Percentiles rank a stretch among this genome's conserved stretches.
These are phyloP conservation scores for Diaporthe sp. DNA, from an alignment of 2,329 filamentous ascomycete species.

Conservation along the genomic window DNA sequence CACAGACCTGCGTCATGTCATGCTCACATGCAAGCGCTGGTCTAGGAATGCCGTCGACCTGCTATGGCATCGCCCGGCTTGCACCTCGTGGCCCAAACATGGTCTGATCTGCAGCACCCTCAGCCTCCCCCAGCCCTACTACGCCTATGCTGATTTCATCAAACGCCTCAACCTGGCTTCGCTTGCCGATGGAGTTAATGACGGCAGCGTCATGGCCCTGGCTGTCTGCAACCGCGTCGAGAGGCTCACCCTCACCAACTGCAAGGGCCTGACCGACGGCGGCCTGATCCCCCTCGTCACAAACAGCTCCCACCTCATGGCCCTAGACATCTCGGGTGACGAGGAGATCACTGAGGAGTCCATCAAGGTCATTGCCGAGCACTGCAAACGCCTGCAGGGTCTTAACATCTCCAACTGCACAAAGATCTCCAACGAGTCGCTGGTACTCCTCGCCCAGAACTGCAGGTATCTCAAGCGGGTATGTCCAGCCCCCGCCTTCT, in stretches of 20 bases:
- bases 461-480: conserved; percentile 91
- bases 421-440: conserved; percentile 86
- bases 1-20: conserved; percentile 84
- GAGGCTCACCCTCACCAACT: conserved; percentile 92
- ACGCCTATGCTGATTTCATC: conserved; percentile 90
- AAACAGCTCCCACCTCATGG: conserved; percentile 84
- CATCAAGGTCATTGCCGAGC: conserved; percentile 80
- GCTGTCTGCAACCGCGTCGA: conserved; percentile 90
- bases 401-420: conserved; percentile 91
- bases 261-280: conserved; percentile 84
- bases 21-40: conserved; percentile 96
- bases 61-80: conserved; percentile 94
- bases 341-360: conserved; percentile 87
- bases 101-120: conserved; percentile 85
- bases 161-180: conserved; percentile 91
- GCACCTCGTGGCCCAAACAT: conserved; percentile 87
- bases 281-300: conserved; percentile 84
- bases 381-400: conserved; percentile 89
- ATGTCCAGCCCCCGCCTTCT: conserved; percentile 50
- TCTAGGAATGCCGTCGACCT: conserved; percentile 91
- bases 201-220: conserved; percentile 88
- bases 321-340: conserved; percentile 89
- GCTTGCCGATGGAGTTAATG: conserved; percentile 80
- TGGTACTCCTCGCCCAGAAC: conserved; percentile 82
- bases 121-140: conserved; percentile 79